Base-by-base conservation (phyloP, 306 rosid genomes). In the Heteromeles arbutifolia region DNA sequence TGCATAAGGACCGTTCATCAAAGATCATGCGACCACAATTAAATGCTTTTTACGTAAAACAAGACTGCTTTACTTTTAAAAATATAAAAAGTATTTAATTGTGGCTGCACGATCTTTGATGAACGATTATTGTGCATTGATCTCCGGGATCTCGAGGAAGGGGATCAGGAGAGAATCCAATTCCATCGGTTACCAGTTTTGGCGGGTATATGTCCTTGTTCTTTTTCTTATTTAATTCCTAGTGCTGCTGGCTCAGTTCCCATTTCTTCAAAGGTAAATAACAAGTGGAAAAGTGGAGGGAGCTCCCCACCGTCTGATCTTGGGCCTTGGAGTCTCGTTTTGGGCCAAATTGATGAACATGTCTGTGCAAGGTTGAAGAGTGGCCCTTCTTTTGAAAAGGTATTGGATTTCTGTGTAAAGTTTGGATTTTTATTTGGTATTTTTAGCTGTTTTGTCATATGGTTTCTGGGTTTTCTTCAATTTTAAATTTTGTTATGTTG, bases 351-450 rank as follows among this genome's bases (percentile, higher is more conserved):
- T 86, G 57, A 25, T 80, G 74, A 56, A 64, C 24, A 89, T 89
- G 93, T 66, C 85, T 32, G 78, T 63, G 96, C 97, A 4, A 82
- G 89, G 63, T 80, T 77, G 13, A 82, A 69, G 37, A 75, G 74
- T 65, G 74, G 77, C 45, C 77, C 77, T 61, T 26, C 91, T 32
- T 87, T 90, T 15, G 90, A 86, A 78, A 80, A 92, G 96, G 97
- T 88, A 43, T 39, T 41, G 69, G 15, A 13, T 75, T 83, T 58
- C 54, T 29, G 24, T 71, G 19, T 37, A 10, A 11, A 28, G 19
- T 18, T 39, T 4, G 41, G 26, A 39, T 6, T 41, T 21, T 22
- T 29, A 19, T 25, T n/a, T 31, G 24, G 8, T 7, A 37, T 11
- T 32, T 66, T 13, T 4, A 45, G 24, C 4, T 5, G 1, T 58